phyloP scores from a whole-genome alignment of 805 yeast genomes.

The Ogataea ramenticola region DNA sequence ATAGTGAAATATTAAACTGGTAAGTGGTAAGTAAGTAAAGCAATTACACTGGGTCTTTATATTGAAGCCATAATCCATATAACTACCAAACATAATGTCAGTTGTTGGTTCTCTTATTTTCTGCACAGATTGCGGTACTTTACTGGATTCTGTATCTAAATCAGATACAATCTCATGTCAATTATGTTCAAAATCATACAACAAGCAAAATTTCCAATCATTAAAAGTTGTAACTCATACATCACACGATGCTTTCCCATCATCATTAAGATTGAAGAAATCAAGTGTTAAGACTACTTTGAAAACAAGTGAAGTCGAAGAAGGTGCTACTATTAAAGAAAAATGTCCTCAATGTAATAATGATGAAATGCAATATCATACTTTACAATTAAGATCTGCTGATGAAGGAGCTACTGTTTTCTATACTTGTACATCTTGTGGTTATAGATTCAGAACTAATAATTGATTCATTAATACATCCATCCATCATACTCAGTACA shows the following conservation, averaged over 20 bases:
- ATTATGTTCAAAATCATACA: slow-evolving; percentile 36
- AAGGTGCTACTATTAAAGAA: slow-evolving; percentile 95
- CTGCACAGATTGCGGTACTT: slow-evolving; percentile 88
- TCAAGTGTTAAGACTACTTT: slow-evolving; percentile 87
- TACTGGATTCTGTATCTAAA: slow-evolving; percentile 62
- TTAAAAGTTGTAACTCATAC: slow-evolving; percentile 84
- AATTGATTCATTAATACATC: slow-evolving; percentile 51
- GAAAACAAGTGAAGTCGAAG: slow-evolving; percentile 72
- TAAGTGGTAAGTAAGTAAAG: no score
- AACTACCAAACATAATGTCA: slow-evolving; percentile 48
- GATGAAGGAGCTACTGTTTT: slow-evolving; percentile 99
- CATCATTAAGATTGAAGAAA: slow-evolving; percentile 67
- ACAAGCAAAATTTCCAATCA: slow-evolving; percentile 52
- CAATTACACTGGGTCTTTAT: no score
- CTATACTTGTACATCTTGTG: slow-evolving; percentile 91
- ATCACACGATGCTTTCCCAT: slow-evolving; percentile 91
- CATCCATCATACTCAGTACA: no score
- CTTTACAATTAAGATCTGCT: slow-evolving; percentile 92
- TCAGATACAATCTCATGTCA: slow-evolving; percentile 48
- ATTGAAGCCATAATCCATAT: not conserved
- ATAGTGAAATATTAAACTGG: no score
- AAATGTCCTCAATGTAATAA: slow-evolving; percentile 98
- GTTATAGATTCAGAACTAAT: slow-evolving; percentile 90
- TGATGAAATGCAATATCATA: slow-evolving; percentile 97
- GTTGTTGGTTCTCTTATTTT: slow-evolving; percentile 93